Evolutionary conservation across 2,329 filamentous ascomycete species (phyloP).

Genomic region (Didymella exigua): DNA sequence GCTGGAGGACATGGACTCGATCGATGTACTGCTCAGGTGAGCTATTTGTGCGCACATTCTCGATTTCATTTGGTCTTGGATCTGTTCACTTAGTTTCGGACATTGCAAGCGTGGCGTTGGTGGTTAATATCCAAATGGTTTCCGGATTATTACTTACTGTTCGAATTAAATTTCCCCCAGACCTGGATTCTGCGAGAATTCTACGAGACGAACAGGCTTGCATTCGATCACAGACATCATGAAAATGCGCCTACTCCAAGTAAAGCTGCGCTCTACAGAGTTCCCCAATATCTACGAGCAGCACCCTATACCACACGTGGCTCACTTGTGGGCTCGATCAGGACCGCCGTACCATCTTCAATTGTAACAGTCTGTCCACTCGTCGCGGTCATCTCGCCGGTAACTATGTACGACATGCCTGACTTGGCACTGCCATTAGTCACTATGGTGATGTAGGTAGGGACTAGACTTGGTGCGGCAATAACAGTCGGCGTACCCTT

Average conservation of each 20-base stretch:
- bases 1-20: slow-evolving; percentile 45
- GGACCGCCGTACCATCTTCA: slow-evolving; percentile 13
- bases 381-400: slow-evolving; percentile 6
- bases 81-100: not conserved
- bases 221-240: not conserved
- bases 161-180: not conserved
- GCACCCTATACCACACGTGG: not conserved
- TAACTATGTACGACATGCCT: not conserved
- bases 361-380: slow-evolving; percentile 21
- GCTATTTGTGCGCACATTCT: not conserved
- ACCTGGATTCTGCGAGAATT: not conserved
- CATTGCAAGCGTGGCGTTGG: slow-evolving; percentile 14
- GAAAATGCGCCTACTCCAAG: not conserved
- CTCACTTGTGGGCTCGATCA: slow-evolving; percentile 7
- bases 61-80: not conserved
- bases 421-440: not conserved
- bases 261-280: not conserved
- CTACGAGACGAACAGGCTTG: not conserved
- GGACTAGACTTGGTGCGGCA: not conserved
- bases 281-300: not conserved
- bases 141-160: not conserved
- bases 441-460: not conserved
- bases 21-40: slow-evolving; percentile 47
- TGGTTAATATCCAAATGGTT: slow-evolving; percentile 9
- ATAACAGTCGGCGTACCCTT: not conserved